A percentile compares a stretch with the other conserved stretches of the same genome.
These are phyloP conservation scores for Alternaria burnsii DNA, from an alignment of 2,329 filamentous ascomycete genomes.

Conservation along the genomic window DNA sequence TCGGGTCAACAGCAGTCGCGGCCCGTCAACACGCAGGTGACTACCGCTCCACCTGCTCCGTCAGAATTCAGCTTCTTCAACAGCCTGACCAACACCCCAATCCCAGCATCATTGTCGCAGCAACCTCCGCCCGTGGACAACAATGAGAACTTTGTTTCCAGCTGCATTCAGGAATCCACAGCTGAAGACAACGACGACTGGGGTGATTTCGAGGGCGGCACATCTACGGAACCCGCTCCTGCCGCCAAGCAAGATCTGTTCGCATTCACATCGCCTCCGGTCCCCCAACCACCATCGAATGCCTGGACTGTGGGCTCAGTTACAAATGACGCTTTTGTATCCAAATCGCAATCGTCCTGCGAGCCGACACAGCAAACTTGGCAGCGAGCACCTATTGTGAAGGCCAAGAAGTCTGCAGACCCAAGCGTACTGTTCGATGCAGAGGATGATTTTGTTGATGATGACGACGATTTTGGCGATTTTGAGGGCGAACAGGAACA, in stretches of 20 bases:
- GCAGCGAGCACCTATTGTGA: conserved; percentile 39
- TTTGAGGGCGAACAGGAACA: conserved; percentile 38
- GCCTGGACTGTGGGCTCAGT: conserved; percentile 13
- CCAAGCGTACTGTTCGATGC: conserved; percentile 53
- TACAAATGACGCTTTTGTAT: conserved; percentile 24
- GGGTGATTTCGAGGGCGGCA: conserved; percentile 52
- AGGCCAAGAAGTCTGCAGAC: conserved; percentile 45
- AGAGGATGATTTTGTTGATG: conserved; percentile 44
- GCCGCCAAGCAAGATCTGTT: conserved; percentile 30
- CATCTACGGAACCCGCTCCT: conserved; percentile 25
- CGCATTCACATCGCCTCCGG: conserved; percentile 20
- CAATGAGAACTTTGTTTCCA: conserved; percentile 8
- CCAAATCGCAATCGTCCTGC: conserved; percentile 5
- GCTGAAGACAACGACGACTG: conserved; percentile 49
- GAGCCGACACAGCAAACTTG: conserved; percentile 27
- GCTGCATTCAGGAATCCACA: neutral
- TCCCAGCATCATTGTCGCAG: conserved; percentile 24
- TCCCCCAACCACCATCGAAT: conserved; percentile 20
- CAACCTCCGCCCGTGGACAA: conserved; percentile 16
- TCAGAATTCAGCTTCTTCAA: conserved; percentile 48
- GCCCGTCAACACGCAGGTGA: neutral
- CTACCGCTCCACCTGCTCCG: conserved; percentile 16
- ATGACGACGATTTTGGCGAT: conserved; percentile 52
- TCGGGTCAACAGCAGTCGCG: conserved; percentile 24
- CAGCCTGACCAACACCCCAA: conserved; percentile 34